Evolutionary conservation across 441 rosid genomes (phyloP).

Genomic region (Omphalea diandra): DNA sequence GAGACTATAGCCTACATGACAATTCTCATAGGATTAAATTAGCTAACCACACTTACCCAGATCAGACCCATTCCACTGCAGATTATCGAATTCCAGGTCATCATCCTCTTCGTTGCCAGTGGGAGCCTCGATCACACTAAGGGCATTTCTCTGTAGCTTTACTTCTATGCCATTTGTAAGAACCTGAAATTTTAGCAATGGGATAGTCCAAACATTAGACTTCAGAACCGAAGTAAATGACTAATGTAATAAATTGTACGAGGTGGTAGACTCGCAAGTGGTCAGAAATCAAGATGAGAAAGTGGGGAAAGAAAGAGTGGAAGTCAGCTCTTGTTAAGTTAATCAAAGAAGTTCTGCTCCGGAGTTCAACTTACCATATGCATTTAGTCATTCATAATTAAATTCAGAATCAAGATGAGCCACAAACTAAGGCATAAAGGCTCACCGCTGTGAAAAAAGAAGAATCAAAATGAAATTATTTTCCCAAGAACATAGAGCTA

Average conservation of each 20-base stretch:
- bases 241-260: not conserved
- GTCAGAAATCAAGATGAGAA: slow-evolving; percentile 1
- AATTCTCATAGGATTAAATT: not conserved
- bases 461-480: slow-evolving; percentile 2
- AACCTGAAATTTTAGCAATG: slow-evolving; percentile 50
- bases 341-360: not conserved
- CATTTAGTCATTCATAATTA: not conserved
- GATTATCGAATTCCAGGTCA: slow-evolving; percentile 60
- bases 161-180: slow-evolving; percentile 96
- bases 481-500: not conserved
- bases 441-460: not conserved
- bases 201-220: slow-evolving; percentile 14
- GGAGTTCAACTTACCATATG: not conserved
- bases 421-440: not conserved
- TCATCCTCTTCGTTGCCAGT: slow-evolving; percentile 89
- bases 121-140: slow-evolving; percentile 92
- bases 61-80: slow-evolving; percentile 73
- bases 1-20: not conserved
- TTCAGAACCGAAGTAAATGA: not conserved
- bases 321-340: not conserved
- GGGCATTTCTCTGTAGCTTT: slow-evolving; percentile 95
- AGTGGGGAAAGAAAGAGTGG: not conserved
- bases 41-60: no score
- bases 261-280: not conserved
- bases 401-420: not conserved